Conservation (phyloP, 495 filamentous ascomycete species). For the Halenospora varia region DNA sequence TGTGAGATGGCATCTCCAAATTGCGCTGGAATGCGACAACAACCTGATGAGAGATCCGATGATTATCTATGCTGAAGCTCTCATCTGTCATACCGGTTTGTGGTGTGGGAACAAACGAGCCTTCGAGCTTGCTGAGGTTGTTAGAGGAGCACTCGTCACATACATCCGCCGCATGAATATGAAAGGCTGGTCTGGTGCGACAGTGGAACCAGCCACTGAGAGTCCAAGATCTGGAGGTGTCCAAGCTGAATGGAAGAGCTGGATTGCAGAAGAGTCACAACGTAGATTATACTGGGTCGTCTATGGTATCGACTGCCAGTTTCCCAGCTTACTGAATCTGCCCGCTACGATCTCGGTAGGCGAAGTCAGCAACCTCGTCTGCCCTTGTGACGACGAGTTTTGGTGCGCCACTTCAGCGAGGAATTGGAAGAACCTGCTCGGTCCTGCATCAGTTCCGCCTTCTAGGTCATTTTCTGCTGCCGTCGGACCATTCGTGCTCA, state of each 20-base stretch:
- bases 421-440: slow-evolving; percentile 19
- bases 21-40: slow-evolving; percentile 17
- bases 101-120: slow-evolving; percentile 19
- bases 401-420: slow-evolving; percentile 14
- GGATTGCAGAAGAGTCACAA: slow-evolving; percentile 12
- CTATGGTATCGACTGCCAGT: slow-evolving; percentile 13
- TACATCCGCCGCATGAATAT: slow-evolving; percentile 5
- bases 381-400: slow-evolving; percentile 20
- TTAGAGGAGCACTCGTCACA: slow-evolving; percentile 8
- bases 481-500: slow-evolving; percentile 10
- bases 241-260: slow-evolving; percentile 8
- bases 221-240: neutral
- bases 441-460: slow-evolving; percentile 13
- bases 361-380: slow-evolving; percentile 10
- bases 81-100: slow-evolving; percentile 15
- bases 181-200: neutral
- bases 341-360: slow-evolving; percentile 12
- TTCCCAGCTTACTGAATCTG: slow-evolving; percentile 16
- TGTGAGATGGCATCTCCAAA: slow-evolving; percentile 14
- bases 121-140: slow-evolving; percentile 16
- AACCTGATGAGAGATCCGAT: slow-evolving; percentile 14
- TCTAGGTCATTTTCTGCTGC: slow-evolving; percentile 14
- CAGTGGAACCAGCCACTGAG: neutral
- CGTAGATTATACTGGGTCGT: slow-evolving; percentile 13
- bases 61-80: slow-evolving; percentile 15